phyloP scores from a whole-genome alignment of 345 rosid species.

The Noccaea caerulescens region DNA sequence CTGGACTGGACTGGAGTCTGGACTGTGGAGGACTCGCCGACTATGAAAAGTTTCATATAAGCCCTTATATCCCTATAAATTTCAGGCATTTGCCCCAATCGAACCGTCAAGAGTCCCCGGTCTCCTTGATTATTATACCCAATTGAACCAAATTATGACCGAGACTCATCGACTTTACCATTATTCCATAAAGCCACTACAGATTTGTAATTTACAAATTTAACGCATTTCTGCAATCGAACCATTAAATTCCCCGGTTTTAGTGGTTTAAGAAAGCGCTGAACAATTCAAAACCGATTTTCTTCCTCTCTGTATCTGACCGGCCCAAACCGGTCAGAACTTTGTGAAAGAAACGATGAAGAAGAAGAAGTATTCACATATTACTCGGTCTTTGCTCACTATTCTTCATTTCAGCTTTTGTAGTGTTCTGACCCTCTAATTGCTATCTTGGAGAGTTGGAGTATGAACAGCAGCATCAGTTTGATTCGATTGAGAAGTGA shows the following conservation, averaged over 20 bases:
- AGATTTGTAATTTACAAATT: too few relatives aligned
- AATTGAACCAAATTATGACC: background rate
- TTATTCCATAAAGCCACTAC: background rate
- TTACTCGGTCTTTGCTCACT: background rate
- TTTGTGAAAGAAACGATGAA: background rate
- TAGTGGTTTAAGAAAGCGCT: background rate
- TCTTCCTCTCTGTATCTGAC: background rate
- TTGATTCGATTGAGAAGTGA: background rate
- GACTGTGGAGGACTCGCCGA: constrained; percentile 16
- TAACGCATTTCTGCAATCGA: background rate
- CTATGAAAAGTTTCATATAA: background rate
- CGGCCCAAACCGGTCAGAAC: background rate
- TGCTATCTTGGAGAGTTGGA: background rate
- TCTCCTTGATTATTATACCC: background rate
- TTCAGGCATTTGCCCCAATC: background rate
- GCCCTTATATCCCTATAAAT: background rate
- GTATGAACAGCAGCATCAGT: background rate
- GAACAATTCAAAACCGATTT: background rate
- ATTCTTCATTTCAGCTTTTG: constrained; percentile 6
- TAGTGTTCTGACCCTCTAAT: background rate
- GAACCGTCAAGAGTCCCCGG: background rate
- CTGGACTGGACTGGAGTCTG: background rate
- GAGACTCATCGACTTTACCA: background rate
- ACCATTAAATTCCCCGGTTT: background rate
- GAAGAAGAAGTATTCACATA: background rate